Evolutionary conservation across 169 alveolate species (phyloP).

Genomic region (Eimeria sp.): DNA sequence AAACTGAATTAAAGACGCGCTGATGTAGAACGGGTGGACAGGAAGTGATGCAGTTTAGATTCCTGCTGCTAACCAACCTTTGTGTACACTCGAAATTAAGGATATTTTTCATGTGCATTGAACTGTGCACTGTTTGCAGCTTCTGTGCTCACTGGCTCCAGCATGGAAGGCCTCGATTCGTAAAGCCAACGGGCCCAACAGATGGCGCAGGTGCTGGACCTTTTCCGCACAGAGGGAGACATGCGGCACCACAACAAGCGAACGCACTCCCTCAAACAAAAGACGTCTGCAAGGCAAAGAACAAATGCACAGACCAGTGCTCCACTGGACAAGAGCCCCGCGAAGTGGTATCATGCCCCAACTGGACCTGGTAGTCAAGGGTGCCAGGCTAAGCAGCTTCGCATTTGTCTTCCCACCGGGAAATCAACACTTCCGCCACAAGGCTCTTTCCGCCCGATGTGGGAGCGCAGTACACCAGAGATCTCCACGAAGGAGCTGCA

Average conservation of each 20-base stretch:
- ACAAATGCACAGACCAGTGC: neutral
- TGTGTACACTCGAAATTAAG: neutral
- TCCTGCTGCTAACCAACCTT: neutral
- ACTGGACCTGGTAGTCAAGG: neutral
- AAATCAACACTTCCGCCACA: constrained; percentile 90
- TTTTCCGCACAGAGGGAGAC: constrained; percentile 90
- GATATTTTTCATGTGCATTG: neutral
- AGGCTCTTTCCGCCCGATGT: constrained; percentile 94
- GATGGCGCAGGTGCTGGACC: constrained; percentile 82
- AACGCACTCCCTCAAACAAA: constrained; percentile 85
- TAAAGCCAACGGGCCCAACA: constrained; percentile 73
- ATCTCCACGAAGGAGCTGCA: constrained; percentile 33
- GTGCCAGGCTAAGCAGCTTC: neutral
- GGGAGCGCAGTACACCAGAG: constrained; percentile 92
- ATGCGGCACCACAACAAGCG: constrained; percentile 90
- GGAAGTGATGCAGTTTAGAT: neutral
- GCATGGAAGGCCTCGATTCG: constrained; percentile 84
- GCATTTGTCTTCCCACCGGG: constrained; percentile 78
- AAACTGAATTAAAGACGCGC: neutral
- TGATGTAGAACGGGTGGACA: neutral
- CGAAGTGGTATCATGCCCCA: neutral
- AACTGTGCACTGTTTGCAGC: neutral
- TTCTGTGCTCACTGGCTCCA: constrained; percentile 71
- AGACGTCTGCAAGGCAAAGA: constrained; percentile 56
- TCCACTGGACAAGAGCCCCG: neutral